phyloP scores from a whole-genome alignment of 306 rosid genomes.

The Inga leiocalycina region DNA sequence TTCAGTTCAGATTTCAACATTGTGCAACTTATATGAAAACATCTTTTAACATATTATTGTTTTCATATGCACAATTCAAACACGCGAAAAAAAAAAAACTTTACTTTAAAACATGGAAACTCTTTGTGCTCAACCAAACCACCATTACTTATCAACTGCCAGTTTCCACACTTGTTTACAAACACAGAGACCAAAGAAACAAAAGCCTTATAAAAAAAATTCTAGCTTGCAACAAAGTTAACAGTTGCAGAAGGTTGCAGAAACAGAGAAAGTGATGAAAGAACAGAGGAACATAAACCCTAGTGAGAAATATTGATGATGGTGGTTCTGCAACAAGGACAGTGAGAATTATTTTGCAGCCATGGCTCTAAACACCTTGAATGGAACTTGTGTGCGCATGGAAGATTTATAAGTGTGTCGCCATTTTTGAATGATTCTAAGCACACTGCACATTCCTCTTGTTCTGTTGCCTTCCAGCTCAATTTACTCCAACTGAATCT shows the following conservation, averaged over 20 bases:
- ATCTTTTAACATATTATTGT: not conserved
- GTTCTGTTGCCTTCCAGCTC: conserved; percentile 54
- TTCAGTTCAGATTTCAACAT: too few relatives aligned
- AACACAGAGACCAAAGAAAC: not conserved
- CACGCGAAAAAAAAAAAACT: not conserved
- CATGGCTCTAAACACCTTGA: conserved; percentile 61
- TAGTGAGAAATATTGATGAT: not conserved
- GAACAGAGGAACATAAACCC: not conserved
- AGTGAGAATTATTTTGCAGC: conserved; percentile 53
- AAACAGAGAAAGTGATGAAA: not conserved
- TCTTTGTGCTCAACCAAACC: not conserved
- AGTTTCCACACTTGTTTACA: not conserved
- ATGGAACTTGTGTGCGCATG: conserved; percentile 69
- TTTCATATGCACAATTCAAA: too few relatives aligned
- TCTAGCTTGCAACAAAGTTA: not conserved
- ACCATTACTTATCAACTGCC: not conserved
- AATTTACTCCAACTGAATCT: conserved; percentile 60
- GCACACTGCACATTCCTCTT: conserved; percentile 69
- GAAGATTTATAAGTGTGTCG: conserved; percentile 52
- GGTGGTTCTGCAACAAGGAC: conserved; percentile 66
- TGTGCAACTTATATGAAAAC: not conserved
- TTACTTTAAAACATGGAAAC: not conserved
- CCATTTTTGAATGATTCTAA: conserved; percentile 46
- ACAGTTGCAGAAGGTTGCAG: not conserved
- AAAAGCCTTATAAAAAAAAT: not conserved